Percentiles rank a stretch among this genome's conserved stretches.
Conservation (phyloP, 768 basidiomycete species). For the Goffeauzyma gilvescens region DNA sequence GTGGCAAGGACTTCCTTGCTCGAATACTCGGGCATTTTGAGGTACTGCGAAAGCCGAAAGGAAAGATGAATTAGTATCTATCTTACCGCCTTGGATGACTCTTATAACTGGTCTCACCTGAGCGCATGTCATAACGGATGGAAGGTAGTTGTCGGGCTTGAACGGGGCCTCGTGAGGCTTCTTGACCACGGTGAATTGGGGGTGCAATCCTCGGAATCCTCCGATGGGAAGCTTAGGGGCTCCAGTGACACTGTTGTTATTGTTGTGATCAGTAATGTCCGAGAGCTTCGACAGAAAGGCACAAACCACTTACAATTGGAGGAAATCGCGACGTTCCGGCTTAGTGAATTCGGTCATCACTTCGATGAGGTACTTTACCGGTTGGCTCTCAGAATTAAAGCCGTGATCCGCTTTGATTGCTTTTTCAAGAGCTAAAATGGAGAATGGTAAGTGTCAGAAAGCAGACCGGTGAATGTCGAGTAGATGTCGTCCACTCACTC, state of each 20-base stretch:
- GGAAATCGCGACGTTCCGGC: conserved; percentile 57
- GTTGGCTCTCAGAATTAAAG: conserved; percentile 82
- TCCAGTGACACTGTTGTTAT: conserved; percentile 66
- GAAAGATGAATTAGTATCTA: conserved; percentile 3
- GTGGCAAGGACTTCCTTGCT: conserved; percentile 64
- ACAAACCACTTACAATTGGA: conserved; percentile 47
- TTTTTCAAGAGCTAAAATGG: conserved; percentile 53
- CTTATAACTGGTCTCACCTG: conserved; percentile 17
- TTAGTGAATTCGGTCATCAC: conserved; percentile 65
- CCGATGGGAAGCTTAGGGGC: conserved; percentile 92
- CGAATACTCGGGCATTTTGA: conserved; percentile 91
- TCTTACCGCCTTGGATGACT: neutral
- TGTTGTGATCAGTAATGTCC: too few relatives aligned
- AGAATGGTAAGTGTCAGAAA: conserved; percentile 6
- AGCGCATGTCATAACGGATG: conserved; percentile 94
- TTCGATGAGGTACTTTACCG: conserved; percentile 70
- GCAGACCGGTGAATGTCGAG: neutral
- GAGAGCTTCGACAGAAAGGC: neutral
- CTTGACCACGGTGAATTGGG: conserved; percentile 83
- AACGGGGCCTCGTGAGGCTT: conserved; percentile 49
- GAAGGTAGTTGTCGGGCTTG: conserved; percentile 79
- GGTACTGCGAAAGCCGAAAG: conserved; percentile 24
- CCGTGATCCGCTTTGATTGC: conserved; percentile 94
- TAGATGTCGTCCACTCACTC: conserved; percentile 43
- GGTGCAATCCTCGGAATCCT: conserved; percentile 87